Conservation (phyloP, 2,329 filamentous ascomycete species). For the Bipolaris sorokiniana region DNA sequence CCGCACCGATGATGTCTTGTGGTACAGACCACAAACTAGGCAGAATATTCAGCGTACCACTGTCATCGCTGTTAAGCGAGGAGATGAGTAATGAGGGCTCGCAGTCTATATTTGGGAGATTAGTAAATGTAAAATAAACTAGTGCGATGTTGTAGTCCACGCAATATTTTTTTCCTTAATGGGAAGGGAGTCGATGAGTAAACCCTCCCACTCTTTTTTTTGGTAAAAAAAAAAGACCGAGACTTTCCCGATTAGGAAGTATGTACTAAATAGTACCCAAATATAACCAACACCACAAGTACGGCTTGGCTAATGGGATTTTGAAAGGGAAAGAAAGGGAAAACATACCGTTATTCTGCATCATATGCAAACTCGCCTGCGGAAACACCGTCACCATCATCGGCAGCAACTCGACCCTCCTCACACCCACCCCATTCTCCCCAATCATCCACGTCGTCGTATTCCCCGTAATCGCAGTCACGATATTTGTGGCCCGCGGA, state of each 20-base stretch:
- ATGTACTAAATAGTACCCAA: too few relatives aligned
- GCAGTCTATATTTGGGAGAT: slow-evolving; percentile 46
- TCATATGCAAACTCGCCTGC: slow-evolving; percentile 55
- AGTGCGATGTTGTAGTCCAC: too few relatives aligned
- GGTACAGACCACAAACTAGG: slow-evolving; percentile 53
- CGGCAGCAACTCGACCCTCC: slow-evolving; percentile 51
- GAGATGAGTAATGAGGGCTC: slow-evolving; percentile 58
- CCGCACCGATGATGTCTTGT: slow-evolving; percentile 52
- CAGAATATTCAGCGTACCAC: slow-evolving; percentile 57
- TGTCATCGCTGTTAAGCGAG: slow-evolving; percentile 57
- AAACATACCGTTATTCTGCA: slow-evolving; percentile 57
- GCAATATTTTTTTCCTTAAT: too few relatives aligned
- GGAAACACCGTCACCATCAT: slow-evolving; percentile 61
- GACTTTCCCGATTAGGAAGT: too few relatives aligned
- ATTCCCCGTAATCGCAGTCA: slow-evolving; percentile 56
- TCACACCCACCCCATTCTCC: slow-evolving; percentile 57
- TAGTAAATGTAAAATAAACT: too few relatives aligned
- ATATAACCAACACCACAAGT: too few relatives aligned
- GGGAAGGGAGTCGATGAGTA: too few relatives aligned
- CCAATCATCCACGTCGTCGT: slow-evolving; percentile 60
- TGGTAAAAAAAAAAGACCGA: too few relatives aligned
- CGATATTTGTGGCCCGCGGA: slow-evolving; percentile 58
- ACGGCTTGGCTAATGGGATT: too few relatives aligned
- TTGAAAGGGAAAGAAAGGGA: neutral
- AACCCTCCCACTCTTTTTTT: too few relatives aligned